Conservation (phyloP, 2,329 filamentous ascomycete species). For the Colletotrichum coccodes region DNA sequence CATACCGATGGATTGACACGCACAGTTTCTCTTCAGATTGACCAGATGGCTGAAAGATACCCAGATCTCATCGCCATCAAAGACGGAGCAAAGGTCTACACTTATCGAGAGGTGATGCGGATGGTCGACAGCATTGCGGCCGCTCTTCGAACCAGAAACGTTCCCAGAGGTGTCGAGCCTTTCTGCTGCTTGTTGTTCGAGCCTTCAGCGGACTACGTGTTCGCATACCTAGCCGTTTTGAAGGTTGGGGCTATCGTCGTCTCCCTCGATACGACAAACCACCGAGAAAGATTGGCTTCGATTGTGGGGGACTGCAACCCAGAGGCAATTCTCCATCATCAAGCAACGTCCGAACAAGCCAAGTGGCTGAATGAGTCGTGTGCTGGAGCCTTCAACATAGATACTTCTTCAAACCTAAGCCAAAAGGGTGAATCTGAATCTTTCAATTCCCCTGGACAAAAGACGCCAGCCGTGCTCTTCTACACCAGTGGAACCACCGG, state of each 20-base stretch:
- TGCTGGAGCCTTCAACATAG: accelerated
- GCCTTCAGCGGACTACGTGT: constrained; percentile 43
- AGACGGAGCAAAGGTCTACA: background rate
- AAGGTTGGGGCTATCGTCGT: constrained; percentile 50
- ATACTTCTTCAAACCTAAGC: too few species aligned
- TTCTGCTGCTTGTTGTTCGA: constrained; percentile 5
- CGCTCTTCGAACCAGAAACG: constrained; percentile 40
- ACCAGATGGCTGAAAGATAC: background rate
- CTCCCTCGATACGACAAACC: constrained; percentile 41
- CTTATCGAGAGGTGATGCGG: background rate
- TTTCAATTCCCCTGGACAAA: too few species aligned
- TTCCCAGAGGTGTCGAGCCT: constrained; percentile 49
- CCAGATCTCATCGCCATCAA: background rate
- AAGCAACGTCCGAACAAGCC: background rate
- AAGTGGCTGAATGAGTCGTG: background rate
- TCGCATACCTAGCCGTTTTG: constrained; percentile 52
- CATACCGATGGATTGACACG: background rate
- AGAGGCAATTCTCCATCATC: background rate
- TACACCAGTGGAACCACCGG: constrained; percentile 46
- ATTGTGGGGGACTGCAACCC: background rate
- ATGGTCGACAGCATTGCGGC: background rate
- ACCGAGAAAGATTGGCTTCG: background rate
- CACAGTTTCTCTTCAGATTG: background rate
- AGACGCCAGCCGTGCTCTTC: constrained; percentile 41
- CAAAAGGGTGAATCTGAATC: too few species aligned